These are phyloP conservation scores for Blastomyces percursus DNA, from an alignment of 2,329 filamentous ascomycete genomes.

Conservation along the genomic window DNA sequence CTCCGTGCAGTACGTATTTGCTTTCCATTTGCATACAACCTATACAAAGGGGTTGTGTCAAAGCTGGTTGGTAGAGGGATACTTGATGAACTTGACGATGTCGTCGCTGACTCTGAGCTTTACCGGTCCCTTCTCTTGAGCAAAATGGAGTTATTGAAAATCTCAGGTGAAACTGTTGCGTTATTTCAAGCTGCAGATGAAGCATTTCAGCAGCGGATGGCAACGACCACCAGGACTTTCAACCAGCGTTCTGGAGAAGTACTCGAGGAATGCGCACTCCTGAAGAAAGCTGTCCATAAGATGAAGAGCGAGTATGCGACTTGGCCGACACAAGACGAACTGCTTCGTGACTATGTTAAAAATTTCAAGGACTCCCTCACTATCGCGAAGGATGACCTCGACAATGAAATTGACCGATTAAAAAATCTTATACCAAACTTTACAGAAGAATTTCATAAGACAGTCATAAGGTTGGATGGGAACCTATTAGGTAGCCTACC, in stretches of 20 bases:
- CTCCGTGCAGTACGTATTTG: slow-evolving; percentile 2
- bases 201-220: neutral
- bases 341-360: neutral
- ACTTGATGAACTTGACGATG: neutral
- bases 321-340: neutral
- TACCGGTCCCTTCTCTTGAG: neutral
- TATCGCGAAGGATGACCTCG: slow-evolving; percentile 1
- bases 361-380: slow-evolving; percentile 2
- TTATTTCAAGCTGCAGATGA: neutral
- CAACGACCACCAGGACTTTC: neutral
- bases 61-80: neutral
- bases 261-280: neutral
- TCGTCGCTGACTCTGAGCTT: neutral
- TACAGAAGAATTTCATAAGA: neutral
- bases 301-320: neutral
- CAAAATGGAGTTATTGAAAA: neutral
- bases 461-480: neutral
- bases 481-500: neutral
- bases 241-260: neutral
- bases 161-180: neutral
- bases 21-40: neutral
- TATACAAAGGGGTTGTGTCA: neutral
- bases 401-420: neutral
- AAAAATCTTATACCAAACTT: neutral
- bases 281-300: neutral